Evolutionary conservation across 176 grass and related monocot species (phyloP).

Genomic region (Phoenix dactylifera): DNA sequence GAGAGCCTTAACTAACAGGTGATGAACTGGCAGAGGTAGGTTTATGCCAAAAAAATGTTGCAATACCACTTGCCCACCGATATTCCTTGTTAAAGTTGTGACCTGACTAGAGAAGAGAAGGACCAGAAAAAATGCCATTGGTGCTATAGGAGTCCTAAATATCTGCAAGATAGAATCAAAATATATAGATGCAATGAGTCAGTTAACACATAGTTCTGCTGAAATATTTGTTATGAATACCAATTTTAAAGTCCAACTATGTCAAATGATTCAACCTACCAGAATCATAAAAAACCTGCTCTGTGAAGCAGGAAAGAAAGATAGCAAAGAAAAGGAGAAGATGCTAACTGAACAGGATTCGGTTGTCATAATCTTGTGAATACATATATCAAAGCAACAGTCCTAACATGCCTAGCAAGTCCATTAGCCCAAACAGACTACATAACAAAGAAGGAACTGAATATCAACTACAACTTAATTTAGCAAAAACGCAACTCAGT

Average conservation of each 20-base stretch:
- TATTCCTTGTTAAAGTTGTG: constrained; percentile 61
- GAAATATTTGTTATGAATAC: too few species aligned
- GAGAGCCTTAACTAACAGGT: constrained; percentile 56
- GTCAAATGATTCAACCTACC: too few species aligned
- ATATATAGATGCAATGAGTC: too few species aligned
- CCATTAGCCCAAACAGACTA: too few species aligned
- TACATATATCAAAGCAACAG: too few species aligned
- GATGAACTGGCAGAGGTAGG: constrained; percentile 39
- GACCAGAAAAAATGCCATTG: constrained; percentile 70
- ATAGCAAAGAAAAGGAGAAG: background rate
- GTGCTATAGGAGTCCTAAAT: constrained; percentile 66
- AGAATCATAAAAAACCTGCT: too few species aligned
- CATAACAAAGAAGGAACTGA: too few species aligned
- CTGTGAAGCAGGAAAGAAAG: background rate
- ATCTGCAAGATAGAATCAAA: constrained; percentile 41
- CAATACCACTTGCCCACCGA: constrained; percentile 60
- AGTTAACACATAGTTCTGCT: too few species aligned
- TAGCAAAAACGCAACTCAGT: too few species aligned
- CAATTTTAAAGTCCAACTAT: too few species aligned
- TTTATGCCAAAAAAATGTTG: constrained; percentile 78
- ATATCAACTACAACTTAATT: too few species aligned
- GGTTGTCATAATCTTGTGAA: background rate
- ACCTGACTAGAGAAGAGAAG: constrained; percentile 92
- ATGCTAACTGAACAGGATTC: background rate
- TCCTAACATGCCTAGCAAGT: too few species aligned